These are phyloP conservation scores for Trichoderma orchidacearum DNA, from an alignment of 495 filamentous ascomycete genomes.

Conservation along the genomic window DNA sequence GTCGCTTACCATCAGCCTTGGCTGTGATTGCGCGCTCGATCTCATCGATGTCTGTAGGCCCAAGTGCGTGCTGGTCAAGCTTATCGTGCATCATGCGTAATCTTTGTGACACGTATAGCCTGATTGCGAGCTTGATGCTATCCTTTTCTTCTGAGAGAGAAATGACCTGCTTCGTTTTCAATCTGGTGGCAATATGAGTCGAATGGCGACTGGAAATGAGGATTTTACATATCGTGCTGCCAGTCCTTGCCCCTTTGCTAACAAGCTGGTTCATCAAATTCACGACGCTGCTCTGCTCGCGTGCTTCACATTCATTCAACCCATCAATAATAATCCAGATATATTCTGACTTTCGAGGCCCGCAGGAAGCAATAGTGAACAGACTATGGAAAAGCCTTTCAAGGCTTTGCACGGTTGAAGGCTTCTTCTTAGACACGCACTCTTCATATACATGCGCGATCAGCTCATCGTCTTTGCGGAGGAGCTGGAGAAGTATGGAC, in stretches of 20 bases:
- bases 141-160: slow-evolving; percentile 17
- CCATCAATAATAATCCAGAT: slow-evolving; percentile 15
- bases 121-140: slow-evolving; percentile 8
- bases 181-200: background rate
- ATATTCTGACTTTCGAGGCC: slow-evolving; percentile 2
- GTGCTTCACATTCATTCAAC: slow-evolving; percentile 14
- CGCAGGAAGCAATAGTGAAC: slow-evolving; percentile 1
- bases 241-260: background rate
- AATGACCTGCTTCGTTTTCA: slow-evolving; percentile 5
- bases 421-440: slow-evolving; percentile 7
- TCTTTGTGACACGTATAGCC: slow-evolving; percentile 8
- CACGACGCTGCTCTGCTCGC: slow-evolving; percentile 12
- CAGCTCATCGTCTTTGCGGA: slow-evolving; percentile 10
- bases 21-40: slow-evolving; percentile 5
- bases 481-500: slow-evolving; percentile 15
- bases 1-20: slow-evolving; percentile 15
- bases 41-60: slow-evolving; percentile 3
- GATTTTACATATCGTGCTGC: slow-evolving; percentile 9
- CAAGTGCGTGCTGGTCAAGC: slow-evolving; percentile 10
- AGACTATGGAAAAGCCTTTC: slow-evolving; percentile 10
- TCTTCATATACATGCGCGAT: slow-evolving; percentile 13
- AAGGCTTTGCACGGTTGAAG: slow-evolving; percentile 5
- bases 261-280: slow-evolving; percentile 10
- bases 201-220: slow-evolving; percentile 11
- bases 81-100: slow-evolving; percentile 4